These are phyloP conservation scores for Aspergillus vadensis DNA, from an alignment of 2,329 filamentous ascomycete genomes.

Conservation along the genomic window DNA sequence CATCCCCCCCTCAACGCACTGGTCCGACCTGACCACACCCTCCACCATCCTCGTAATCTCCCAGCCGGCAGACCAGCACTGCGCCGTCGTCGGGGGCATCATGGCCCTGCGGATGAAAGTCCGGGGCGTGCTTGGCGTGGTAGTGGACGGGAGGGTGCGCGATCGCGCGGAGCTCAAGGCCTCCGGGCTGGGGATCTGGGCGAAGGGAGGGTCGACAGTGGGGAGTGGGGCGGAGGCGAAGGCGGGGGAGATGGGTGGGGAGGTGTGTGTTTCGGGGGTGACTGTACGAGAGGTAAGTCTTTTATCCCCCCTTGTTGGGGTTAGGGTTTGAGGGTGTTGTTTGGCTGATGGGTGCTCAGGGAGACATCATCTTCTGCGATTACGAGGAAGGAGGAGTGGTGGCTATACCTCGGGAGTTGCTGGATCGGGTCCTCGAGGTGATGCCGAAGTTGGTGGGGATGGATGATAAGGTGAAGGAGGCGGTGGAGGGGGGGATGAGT, in stretches of 20 bases:
- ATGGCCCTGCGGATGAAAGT: conserved; percentile 70
- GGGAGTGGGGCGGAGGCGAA: conserved; percentile 49
- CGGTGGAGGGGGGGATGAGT: conserved; percentile 63
- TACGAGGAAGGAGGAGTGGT: conserved; percentile 66
- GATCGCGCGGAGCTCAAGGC: conserved; percentile 64
- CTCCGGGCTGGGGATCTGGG: conserved; percentile 58
- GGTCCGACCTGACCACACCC: conserved; percentile 64
- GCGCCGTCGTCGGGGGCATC: conserved; percentile 75
- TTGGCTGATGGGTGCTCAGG: conserved; percentile 32
- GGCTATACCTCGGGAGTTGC: conserved; percentile 62
- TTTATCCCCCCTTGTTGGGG: background rate
- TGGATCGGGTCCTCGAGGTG: conserved; percentile 63
- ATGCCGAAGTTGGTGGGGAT: conserved; percentile 56
- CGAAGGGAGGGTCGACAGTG: conserved; percentile 46
- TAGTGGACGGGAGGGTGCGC: conserved; percentile 69
- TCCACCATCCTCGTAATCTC: conserved; percentile 67
- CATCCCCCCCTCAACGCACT: conserved; percentile 62
- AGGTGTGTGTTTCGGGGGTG: conserved; percentile 45
- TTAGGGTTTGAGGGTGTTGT: background rate
- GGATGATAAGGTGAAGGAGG: conserved; percentile 64
- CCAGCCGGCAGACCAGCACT: conserved; percentile 65
- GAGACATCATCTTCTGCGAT: conserved; percentile 72
- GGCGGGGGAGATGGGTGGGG: conserved; percentile 43
- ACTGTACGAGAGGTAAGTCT: conserved; percentile 43
- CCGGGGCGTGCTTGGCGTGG: conserved; percentile 60